phyloP scores from a whole-genome alignment of 148 eudicot species.

The Fagopyrum esculentum region DNA sequence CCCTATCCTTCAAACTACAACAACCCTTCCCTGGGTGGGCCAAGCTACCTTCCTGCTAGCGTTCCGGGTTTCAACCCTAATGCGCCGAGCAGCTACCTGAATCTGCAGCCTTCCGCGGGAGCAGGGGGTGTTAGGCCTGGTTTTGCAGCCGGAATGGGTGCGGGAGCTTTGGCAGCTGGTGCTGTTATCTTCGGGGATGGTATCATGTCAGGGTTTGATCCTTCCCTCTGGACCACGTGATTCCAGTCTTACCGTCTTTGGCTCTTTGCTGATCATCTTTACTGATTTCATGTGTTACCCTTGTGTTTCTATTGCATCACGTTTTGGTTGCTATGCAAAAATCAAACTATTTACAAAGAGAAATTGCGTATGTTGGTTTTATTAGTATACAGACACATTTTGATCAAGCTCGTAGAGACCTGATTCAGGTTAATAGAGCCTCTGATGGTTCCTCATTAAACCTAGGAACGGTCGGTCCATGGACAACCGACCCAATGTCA shows the following conservation, averaged over 20 bases:
- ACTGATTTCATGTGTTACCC: neutral
- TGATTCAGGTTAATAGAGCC: too few species aligned
- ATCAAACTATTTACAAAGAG: neutral
- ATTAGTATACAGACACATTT: neutral
- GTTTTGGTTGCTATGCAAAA: neutral
- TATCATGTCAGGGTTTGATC: constrained; percentile 48
- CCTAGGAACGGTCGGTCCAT: too few species aligned
- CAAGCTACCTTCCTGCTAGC: constrained; percentile 23
- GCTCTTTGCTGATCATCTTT: constrained; percentile 33
- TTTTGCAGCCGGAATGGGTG: constrained; percentile 68
- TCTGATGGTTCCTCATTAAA: too few species aligned
- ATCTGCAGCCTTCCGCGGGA: constrained; percentile 48
- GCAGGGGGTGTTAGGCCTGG: constrained; percentile 31
- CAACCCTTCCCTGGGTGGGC: constrained; percentile 21
- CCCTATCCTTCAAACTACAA: constrained; percentile 31
- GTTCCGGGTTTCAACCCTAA: constrained; percentile 6
- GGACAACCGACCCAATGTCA: too few species aligned
- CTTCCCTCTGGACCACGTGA: constrained; percentile 37
- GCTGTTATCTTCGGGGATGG: constrained; percentile 77
- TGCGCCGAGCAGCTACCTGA: constrained; percentile 33
- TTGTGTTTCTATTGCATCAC: neutral
- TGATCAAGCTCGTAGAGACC: neutral
- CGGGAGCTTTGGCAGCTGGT: constrained; percentile 76
- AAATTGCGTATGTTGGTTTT: neutral
- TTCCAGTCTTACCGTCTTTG: constrained; percentile 29